Conservation (phyloP, 192 early-diverging fungal genomes). For the Lunasporangiospora selenospora region DNA sequence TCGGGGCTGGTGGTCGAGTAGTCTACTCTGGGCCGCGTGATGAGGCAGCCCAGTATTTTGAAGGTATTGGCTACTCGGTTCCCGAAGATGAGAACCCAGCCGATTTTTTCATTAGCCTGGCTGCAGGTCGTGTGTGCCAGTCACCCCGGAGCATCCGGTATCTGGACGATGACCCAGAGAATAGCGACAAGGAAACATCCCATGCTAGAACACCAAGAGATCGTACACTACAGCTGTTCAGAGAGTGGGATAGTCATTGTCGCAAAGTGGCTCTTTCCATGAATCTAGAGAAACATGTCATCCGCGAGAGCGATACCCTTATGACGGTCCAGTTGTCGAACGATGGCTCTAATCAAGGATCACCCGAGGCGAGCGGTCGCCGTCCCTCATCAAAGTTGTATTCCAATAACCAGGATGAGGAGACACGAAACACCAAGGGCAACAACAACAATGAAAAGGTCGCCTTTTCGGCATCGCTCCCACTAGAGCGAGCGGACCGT, state of each 20-base stretch:
- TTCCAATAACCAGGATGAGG: slow-evolving; percentile 4
- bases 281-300: slow-evolving; percentile 22
- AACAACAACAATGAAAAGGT: not conserved
- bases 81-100: slow-evolving; percentile 49
- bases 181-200: not conserved
- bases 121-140: slow-evolving; percentile 53
- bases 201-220: slow-evolving; percentile 21
- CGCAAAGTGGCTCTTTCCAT: slow-evolving; percentile 6
- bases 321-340: slow-evolving; percentile 24
- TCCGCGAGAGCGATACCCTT: slow-evolving; percentile 43
- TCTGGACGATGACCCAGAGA: not conserved
- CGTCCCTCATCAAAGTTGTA: too few relatives aligned
- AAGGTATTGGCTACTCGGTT: slow-evolving; percentile 50
- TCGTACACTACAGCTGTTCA: slow-evolving; percentile 50
- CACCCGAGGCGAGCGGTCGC: slow-evolving; percentile 9
- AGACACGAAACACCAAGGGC: too few relatives aligned
- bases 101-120: slow-evolving; percentile 71
- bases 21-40: slow-evolving; percentile 67
- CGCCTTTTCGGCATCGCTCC: not conserved
- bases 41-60: slow-evolving; percentile 58
- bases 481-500: not conserved
- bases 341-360: slow-evolving; percentile 17
- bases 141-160: not conserved
- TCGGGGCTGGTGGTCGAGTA: slow-evolving; percentile 71
- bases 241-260: slow-evolving; percentile 51